Evolutionary conservation across 2,329 filamentous ascomycete species (phyloP).

Genomic region (Teratosphaeria pseudoeucalypti): DNA sequence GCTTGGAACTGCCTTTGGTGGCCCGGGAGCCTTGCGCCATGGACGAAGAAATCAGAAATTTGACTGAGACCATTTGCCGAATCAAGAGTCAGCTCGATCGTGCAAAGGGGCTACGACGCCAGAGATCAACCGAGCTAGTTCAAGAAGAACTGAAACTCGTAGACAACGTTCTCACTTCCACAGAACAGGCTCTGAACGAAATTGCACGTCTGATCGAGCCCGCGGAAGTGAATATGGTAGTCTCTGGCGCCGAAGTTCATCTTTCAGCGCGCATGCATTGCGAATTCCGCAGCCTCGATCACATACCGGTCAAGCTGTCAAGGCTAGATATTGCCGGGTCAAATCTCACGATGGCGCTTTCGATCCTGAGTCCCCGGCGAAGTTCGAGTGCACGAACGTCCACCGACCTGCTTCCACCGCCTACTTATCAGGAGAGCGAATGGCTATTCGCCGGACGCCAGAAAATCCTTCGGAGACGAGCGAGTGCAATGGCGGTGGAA

Average conservation of each 20-base stretch:
- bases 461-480: background rate
- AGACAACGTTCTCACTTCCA: constrained; percentile 3
- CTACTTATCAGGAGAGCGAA: background rate
- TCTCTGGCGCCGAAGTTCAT: constrained; percentile 4
- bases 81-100: constrained; percentile 6
- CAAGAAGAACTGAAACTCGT: constrained; percentile 6
- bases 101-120: constrained; percentile 4
- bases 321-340: constrained; percentile 6
- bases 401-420: background rate
- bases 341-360: background rate
- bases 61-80: constrained; percentile 8
- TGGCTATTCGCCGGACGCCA: background rate
- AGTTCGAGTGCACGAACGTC: background rate
- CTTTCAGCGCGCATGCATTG: constrained; percentile 6
- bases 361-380: background rate
- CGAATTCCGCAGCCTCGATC: constrained; percentile 7
- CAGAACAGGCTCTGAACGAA: constrained; percentile 6
- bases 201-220: constrained; percentile 10
- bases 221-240: constrained; percentile 6
- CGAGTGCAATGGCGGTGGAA: background rate
- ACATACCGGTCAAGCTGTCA: constrained; percentile 5
- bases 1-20: constrained; percentile 2
- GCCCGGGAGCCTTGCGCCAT: constrained; percentile 9
- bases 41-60: constrained; percentile 5
- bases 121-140: constrained; percentile 5